Percentiles rank a stretch among this genome's conserved stretches.
phyloP scores from a whole-genome alignment of 2,329 filamentous ascomycete species.

The Macrophomina phaseolina region DNA sequence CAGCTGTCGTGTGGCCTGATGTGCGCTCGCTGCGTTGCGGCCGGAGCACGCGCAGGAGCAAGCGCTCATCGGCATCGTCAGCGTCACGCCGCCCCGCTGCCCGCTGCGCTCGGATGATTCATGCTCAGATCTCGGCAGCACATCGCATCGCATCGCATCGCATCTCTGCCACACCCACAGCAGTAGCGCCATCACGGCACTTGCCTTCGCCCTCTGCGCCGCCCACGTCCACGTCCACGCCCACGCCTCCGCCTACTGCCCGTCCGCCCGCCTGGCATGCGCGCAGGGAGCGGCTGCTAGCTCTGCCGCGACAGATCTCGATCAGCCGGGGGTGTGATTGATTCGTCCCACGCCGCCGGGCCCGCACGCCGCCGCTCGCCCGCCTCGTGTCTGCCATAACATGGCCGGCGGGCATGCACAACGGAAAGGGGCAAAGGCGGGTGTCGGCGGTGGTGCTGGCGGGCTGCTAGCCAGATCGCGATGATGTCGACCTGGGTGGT shows the following conservation, averaged over 20 bases:
- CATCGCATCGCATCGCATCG: constrained; percentile 21
- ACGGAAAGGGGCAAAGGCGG: neutral
- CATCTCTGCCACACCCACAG: constrained; percentile 4
- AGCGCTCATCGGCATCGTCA: constrained; percentile 21
- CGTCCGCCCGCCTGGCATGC: neutral
- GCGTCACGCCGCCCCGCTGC: neutral
- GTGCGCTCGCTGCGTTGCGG: neutral
- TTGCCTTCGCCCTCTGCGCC: neutral
- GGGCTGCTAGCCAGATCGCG: constrained; percentile 5
- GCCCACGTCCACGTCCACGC: neutral
- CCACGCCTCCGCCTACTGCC: neutral
- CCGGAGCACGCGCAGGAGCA: constrained; percentile 15
- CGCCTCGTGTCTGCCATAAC: constrained; percentile 5
- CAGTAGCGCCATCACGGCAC: constrained; percentile 11
- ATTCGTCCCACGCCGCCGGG: constrained; percentile 21
- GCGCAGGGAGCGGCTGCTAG: constrained; percentile 24
- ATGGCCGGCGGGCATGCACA: too few species aligned
- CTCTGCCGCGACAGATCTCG: constrained; percentile 25
- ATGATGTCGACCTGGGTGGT: constrained; percentile 15
- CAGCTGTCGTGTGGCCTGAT: constrained; percentile 22
- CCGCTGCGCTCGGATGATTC: constrained; percentile 24
- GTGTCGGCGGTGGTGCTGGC: neutral
- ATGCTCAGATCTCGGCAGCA: constrained; percentile 21
- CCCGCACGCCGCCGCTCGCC: constrained; percentile 21
- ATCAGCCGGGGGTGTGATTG: constrained; percentile 24